These are phyloP conservation scores for Zygosaccharomyces bisporus DNA, from an alignment of 805 yeast species.

Conservation along the genomic window DNA sequence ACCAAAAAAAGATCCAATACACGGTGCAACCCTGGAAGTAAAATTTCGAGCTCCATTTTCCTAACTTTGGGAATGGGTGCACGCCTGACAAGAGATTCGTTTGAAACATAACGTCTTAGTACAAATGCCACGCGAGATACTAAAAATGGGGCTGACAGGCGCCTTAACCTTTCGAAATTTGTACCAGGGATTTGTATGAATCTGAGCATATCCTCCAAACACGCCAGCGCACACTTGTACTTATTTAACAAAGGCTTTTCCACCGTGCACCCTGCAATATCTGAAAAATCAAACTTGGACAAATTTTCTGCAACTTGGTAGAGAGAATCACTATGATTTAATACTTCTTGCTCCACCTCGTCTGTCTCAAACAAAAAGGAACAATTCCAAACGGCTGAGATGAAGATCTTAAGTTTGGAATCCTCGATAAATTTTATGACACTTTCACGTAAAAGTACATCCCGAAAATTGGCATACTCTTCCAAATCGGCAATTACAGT, in stretches of 20 bases:
- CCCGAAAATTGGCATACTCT: slow-evolving; percentile 43
- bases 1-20: slow-evolving; percentile 22
- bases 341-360: slow-evolving; percentile 46
- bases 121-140: slow-evolving; percentile 56
- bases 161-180: slow-evolving; percentile 21
- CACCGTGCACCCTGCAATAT: slow-evolving; percentile 61
- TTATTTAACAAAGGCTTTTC: slow-evolving; percentile 45
- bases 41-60: slow-evolving; percentile 51
- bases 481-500: slow-evolving; percentile 46
- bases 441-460: slow-evolving; percentile 42
- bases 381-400: slow-evolving; percentile 50
- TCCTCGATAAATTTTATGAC: slow-evolving; percentile 29
- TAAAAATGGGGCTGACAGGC: slow-evolving; percentile 44
- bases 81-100: slow-evolving; percentile 51
- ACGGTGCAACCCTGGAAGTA: slow-evolving; percentile 44
- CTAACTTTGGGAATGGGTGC: slow-evolving; percentile 69
- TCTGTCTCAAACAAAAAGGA: slow-evolving; percentile 59
- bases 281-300: slow-evolving; percentile 42
- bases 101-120: slow-evolving; percentile 61
- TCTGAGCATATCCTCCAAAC: slow-evolving; percentile 52
- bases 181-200: slow-evolving; percentile 35
- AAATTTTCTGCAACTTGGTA: slow-evolving; percentile 40
- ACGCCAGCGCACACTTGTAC: slow-evolving; percentile 47
- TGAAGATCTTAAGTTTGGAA: slow-evolving; percentile 40
- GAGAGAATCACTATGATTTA: slow-evolving; percentile 30